Conservation (phyloP, 352 stramenopile species). For the Phytophthora fragariaefolia region DNA sequence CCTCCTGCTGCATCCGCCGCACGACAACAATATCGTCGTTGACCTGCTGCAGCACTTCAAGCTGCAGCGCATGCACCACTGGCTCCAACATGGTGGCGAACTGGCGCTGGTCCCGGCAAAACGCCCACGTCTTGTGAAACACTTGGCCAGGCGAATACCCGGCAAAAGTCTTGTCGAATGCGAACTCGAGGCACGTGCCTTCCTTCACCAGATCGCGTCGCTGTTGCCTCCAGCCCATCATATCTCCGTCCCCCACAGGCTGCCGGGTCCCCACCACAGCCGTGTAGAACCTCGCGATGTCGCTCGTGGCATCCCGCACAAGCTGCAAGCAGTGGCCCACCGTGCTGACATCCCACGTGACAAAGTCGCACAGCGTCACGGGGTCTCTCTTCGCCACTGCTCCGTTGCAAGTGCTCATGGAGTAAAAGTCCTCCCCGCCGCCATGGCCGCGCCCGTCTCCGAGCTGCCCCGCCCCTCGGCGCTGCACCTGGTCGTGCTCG, state of each 20-base stretch:
- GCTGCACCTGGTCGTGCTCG: slow-evolving; percentile 26
- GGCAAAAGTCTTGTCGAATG: slow-evolving; percentile 36
- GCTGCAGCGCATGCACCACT: slow-evolving; percentile 29
- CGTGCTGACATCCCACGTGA: slow-evolving; percentile 41
- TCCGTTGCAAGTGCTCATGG: slow-evolving; percentile 5
- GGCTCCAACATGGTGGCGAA: slow-evolving; percentile 36
- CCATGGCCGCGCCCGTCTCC: slow-evolving; percentile 1
- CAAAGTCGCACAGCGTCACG: slow-evolving; percentile 46
- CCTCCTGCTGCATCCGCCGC: slow-evolving; percentile 41
- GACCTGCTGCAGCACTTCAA: slow-evolving; percentile 43
- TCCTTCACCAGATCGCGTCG: slow-evolving; percentile 22
- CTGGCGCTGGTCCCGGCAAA: slow-evolving; percentile 36
- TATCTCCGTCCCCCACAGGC: slow-evolving; percentile 6
- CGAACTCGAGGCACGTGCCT: slow-evolving; percentile 36
- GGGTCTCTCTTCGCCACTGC: slow-evolving; percentile 19
- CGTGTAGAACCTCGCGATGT: slow-evolving; percentile 38
- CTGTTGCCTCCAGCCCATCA: slow-evolving; percentile 41
- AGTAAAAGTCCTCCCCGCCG: slow-evolving; percentile 21
- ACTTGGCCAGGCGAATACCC: slow-evolving; percentile 22
- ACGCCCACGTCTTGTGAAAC: slow-evolving; percentile 41
- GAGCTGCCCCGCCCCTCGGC: not conserved
- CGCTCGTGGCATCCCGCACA: slow-evolving; percentile 28
- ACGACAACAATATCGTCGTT: slow-evolving; percentile 48
- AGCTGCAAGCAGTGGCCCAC: slow-evolving; percentile 41
- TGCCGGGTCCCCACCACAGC: not conserved